Evolutionary conservation across 2,329 filamentous ascomycete species (phyloP).

Genomic region (Talaromyces amestolkiae): DNA sequence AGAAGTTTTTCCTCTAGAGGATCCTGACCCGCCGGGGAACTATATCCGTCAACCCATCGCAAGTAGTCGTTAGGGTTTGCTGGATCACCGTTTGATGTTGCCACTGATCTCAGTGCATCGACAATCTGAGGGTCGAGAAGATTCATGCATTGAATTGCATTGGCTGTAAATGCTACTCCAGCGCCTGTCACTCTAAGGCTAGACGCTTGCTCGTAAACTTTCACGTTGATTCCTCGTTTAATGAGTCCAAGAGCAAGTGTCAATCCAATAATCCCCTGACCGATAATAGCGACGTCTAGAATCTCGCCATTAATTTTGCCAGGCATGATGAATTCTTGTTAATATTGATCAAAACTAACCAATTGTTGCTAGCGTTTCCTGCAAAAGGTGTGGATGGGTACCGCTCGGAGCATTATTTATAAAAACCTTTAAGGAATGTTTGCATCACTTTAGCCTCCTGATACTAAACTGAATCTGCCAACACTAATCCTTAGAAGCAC

Average conservation of each 20-base stretch:
- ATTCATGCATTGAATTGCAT: slow-evolving; percentile 50
- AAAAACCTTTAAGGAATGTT: no score
- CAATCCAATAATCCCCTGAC: slow-evolving; percentile 59
- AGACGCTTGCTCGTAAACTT: slow-evolving; percentile 57
- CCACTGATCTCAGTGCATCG: slow-evolving; percentile 32
- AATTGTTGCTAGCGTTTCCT: background rate
- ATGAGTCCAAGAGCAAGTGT: slow-evolving; percentile 53
- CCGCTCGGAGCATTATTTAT: no score
- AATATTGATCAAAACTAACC: background rate
- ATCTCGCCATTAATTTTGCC: background rate
- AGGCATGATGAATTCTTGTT: background rate
- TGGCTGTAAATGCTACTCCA: slow-evolving; percentile 57
- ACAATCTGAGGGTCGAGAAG: slow-evolving; percentile 46
- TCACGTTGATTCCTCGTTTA: slow-evolving; percentile 45
- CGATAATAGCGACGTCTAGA: slow-evolving; percentile 56
- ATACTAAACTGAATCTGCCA: background rate
- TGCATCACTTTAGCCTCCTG: no score
- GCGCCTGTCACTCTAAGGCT: slow-evolving; percentile 59
- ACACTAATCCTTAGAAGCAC: background rate
- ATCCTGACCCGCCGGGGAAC: slow-evolving; percentile 10
- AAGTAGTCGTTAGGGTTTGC: background rate
- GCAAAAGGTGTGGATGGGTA: no score
- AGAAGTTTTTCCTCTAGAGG: slow-evolving; percentile 21
- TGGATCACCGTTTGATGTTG: slow-evolving; percentile 31
- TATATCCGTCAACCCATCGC: background rate